These are phyloP conservation scores for Suillus placidus DNA, from an alignment of 768 basidiomycete species.

Conservation along the genomic window DNA sequence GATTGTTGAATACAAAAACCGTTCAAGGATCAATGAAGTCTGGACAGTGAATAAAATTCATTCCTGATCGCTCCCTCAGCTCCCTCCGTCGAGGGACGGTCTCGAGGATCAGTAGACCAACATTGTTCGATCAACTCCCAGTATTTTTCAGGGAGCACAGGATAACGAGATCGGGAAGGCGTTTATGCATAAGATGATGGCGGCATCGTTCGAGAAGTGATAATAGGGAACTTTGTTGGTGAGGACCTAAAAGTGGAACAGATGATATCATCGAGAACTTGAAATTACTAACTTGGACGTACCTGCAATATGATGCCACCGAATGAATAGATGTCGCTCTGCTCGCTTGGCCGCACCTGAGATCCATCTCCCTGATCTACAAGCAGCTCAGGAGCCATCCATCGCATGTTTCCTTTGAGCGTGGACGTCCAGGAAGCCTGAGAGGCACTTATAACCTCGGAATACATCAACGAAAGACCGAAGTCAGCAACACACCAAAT, in stretches of 20 bases:
- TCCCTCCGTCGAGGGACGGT: no score
- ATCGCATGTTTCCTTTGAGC: slow-evolving; percentile 42
- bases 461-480: slow-evolving; percentile 43
- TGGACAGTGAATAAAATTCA: no score
- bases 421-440: slow-evolving; percentile 12
- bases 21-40: no score
- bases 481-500: slow-evolving; percentile 27
- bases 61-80: no score
- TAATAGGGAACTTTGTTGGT: slow-evolving; percentile 24
- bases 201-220: slow-evolving; percentile 22
- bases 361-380: slow-evolving; percentile 28
- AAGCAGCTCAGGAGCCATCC: slow-evolving; percentile 46
- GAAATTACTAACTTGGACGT: slow-evolving; percentile 31
- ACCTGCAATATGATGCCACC: slow-evolving; percentile 36
- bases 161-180: slow-evolving; percentile 17
- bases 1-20: no score
- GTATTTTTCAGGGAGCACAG: slow-evolving; percentile 13
- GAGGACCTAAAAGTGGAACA: slow-evolving; percentile 25
- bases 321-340: slow-evolving; percentile 46
- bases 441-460: slow-evolving; percentile 34
- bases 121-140: slow-evolving; percentile 28
- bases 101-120: slow-evolving; percentile 23
- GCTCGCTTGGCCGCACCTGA: slow-evolving; percentile 12
- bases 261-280: background rate
- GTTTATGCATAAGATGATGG: slow-evolving; percentile 20